Evolutionary conservation across 371 early-diverging fungal genomes (phyloP).

Genomic region (Zychaea mexicana): DNA sequence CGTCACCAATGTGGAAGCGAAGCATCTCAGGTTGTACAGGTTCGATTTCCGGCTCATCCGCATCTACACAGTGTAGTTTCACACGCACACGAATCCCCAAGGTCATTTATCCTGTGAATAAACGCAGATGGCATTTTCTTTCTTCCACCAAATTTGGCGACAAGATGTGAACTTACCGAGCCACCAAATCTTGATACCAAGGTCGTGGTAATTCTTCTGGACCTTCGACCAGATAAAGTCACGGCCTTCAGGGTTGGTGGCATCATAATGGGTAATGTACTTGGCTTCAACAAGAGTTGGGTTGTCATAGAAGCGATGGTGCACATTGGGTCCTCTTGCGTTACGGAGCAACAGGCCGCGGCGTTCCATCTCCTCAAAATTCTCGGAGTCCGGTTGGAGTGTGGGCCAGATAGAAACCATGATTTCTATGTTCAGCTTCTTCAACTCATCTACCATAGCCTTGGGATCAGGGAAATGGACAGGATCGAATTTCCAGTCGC

Average conservation of each 20-base stretch:
- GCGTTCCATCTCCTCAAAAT: conserved; percentile 17
- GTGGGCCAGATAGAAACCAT: conserved; percentile 22
- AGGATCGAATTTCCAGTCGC: conserved; percentile 20
- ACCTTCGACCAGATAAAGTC: conserved; percentile 21
- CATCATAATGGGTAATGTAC: conserved; percentile 20
- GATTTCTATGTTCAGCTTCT: conserved; percentile 8
- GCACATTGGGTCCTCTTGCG: conserved; percentile 13
- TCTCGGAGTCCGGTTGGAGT: conserved; percentile 15
- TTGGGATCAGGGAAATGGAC: conserved; percentile 10
- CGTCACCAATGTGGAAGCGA: conserved; percentile 20
- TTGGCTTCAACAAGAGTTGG: conserved; percentile 9
- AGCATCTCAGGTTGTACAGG: conserved; percentile 21
- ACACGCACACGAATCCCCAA: no score
- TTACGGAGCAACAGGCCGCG: conserved; percentile 16
- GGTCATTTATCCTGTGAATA: no score
- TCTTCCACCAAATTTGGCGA: background rate
- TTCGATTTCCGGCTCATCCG: conserved; percentile 15
- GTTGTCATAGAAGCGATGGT: conserved; percentile 18
- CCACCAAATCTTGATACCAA: conserved; percentile 21
- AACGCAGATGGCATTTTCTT: no score
- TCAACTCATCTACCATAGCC: conserved; percentile 15
- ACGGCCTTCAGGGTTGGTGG: conserved; percentile 19
- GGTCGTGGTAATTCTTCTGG: conserved; percentile 16
- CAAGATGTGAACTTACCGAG: conserved; percentile 1
- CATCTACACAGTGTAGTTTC: background rate